Evolutionary conservation across 495 filamentous ascomycete species (phyloP).

Genomic region (Penicillium parvum): DNA sequence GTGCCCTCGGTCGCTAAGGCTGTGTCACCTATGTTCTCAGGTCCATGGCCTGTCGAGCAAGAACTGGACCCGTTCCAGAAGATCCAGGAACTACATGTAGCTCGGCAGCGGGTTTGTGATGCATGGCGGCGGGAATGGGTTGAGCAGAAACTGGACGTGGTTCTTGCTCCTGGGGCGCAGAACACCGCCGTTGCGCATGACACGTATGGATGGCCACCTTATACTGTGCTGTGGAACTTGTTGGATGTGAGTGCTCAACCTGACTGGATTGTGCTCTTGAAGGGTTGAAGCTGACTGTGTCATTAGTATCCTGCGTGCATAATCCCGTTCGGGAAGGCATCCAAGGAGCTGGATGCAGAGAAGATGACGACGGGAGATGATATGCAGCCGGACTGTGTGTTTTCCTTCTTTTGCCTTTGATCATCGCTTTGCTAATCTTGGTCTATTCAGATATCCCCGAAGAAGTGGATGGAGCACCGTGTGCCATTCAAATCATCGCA

Average conservation of each 20-base stretch:
- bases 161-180: constrained; percentile 44
- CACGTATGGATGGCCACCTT: constrained; percentile 41
- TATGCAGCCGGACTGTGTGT: constrained; percentile 36
- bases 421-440: neutral
- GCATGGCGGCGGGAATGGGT: constrained; percentile 24
- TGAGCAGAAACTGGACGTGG: constrained; percentile 37
- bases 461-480: constrained; percentile 34
- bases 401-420: neutral
- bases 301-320: constrained; percentile 33
- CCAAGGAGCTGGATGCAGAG: constrained; percentile 33
- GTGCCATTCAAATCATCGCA: constrained; percentile 36
- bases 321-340: constrained; percentile 30
- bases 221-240: constrained; percentile 49
- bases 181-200: constrained; percentile 46
- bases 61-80: constrained; percentile 16
- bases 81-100: constrained; percentile 18
- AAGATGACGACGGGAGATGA: constrained; percentile 18
- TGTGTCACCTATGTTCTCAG: constrained; percentile 18
- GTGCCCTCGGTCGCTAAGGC: constrained; percentile 15
- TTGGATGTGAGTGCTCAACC: constrained; percentile 40
- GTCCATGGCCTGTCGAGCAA: constrained; percentile 24
- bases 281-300: neutral
- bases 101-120: constrained; percentile 9
- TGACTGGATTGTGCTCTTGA: neutral
- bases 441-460: constrained; percentile 27